These are phyloP conservation scores for Trichomonas vaginalis DNA, from an alignment of 208 protist species.

Conservation along the genomic window DNA sequence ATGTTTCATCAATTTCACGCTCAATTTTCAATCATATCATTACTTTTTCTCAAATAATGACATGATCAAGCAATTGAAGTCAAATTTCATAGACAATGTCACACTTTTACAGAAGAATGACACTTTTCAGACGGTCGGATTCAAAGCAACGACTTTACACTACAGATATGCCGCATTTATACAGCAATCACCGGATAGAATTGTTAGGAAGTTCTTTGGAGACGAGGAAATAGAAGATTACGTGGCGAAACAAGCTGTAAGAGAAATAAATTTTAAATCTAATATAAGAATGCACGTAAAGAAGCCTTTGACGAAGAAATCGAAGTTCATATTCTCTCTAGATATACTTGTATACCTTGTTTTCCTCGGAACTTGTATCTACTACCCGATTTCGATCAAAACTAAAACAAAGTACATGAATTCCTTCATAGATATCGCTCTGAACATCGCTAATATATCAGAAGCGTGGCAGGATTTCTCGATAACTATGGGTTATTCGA, in stretches of 20 bases:
- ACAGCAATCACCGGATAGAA: no score
- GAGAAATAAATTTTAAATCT: background rate
- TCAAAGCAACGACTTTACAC: background rate
- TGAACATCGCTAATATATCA: background rate
- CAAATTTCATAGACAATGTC: background rate
- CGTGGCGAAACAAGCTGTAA: background rate
- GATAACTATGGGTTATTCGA: background rate
- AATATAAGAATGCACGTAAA: background rate
- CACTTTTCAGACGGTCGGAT: no score
- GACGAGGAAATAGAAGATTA: background rate
- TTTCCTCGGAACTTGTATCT: background rate
- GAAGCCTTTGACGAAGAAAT: background rate
- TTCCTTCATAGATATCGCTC: background rate
- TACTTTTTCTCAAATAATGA: background rate
- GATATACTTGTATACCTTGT: background rate
- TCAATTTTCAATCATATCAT: background rate
- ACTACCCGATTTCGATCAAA: background rate
- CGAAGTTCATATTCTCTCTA: background rate
- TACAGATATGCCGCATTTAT: background rate
- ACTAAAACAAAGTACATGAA: background rate
- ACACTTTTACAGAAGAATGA: background rate
- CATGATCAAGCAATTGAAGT: background rate
- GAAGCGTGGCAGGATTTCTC: background rate
- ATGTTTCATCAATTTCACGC: background rate
- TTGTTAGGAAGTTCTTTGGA: background rate